These are phyloP conservation scores for Carex cristatella DNA, from an alignment of 176 grass and related monocot genomes.

Conservation along the genomic window DNA sequence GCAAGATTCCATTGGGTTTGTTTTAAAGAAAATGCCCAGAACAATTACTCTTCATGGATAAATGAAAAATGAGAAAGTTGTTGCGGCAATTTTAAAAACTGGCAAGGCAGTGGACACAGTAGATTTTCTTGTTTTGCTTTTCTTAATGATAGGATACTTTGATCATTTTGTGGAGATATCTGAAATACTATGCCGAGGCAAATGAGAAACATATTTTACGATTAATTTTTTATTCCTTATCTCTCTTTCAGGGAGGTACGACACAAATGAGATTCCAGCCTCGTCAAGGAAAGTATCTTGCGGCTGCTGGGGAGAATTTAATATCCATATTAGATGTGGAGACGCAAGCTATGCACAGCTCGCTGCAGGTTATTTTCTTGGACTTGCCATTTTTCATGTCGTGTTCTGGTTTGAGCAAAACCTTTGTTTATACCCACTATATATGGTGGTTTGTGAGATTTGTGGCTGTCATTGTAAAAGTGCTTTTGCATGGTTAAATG, in stretches of 20 bases:
- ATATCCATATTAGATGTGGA: conserved; percentile 90
- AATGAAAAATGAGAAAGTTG: not conserved
- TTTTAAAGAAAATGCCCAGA: not conserved
- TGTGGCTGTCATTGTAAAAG: not conserved
- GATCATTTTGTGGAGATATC: not conserved
- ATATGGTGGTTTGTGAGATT: not conserved
- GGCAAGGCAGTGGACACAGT: not conserved
- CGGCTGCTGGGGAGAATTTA: conserved; percentile 71
- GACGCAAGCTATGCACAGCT: conserved; percentile 39
- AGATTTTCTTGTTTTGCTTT: not conserved
- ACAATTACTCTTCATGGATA: not conserved
- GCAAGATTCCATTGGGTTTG: not conserved
- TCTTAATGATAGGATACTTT: not conserved
- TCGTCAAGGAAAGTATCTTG: conserved; percentile 73
- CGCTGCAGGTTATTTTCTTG: conserved; percentile 55
- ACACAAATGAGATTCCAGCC: conserved; percentile 98
- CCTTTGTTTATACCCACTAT: not conserved
- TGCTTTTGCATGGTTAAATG: not conserved
- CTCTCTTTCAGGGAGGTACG: conserved; percentile 51
- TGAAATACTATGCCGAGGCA: not conserved
- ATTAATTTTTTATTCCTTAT: not conserved
- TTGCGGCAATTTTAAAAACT: not conserved
- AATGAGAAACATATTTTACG: not conserved
- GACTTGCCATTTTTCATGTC: not conserved
- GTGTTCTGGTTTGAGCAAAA: not conserved